Evolutionary conservation across 192 early-diverging fungal species (phyloP), one percentile per base, ranked within the genome.

Genomic region (Coemansia interrupta): DNA sequence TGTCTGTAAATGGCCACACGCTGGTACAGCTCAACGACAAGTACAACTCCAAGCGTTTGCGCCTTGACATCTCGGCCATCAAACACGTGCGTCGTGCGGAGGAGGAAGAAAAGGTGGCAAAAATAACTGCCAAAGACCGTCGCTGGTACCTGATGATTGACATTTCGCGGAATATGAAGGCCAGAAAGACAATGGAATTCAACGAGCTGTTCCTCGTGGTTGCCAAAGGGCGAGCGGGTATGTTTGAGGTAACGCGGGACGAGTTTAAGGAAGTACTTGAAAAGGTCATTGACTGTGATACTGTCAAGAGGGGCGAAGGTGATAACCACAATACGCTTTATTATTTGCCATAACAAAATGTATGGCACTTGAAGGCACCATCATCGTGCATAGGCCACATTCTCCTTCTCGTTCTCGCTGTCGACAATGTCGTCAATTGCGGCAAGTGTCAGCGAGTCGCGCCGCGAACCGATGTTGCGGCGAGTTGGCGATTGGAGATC

Each of bases 61-160:
- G 88, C 54, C 83, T 98, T 43, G 92, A 95, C 67, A 70, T 97
- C 44, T 93, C 94, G 57, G 56, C 88, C 24, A 87, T 87, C 7
- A 79, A 92, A 55, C 89, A 86, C 66, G 80, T 82, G 20, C 92
- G 94, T 52, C 83, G 87, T 47, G 92, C 94, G 63, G 70, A 79
- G 0, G 92, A 93, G 57, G 70, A 84, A 3, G 93, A 10, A 15
- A 36, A 94, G 48, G 89, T 90, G 40, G 89, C 90, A 10, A 86
- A 94, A 67, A 90, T 92, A 70, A 90, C 81, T 0, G 87, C 92
- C 41, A 89, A 91, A 53, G 89, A 29, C 10, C 22, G 50, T 17
- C 48, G 36, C 20, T 29, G 9, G 51, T 54, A 54, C 36, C 4
- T 54, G 32, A 54, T 20, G 36, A n/a, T n/a, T 3, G 30, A 54